phyloP scores from a whole-genome alignment of 2,329 filamentous ascomycete genomes.

The Xylariales sp. region DNA sequence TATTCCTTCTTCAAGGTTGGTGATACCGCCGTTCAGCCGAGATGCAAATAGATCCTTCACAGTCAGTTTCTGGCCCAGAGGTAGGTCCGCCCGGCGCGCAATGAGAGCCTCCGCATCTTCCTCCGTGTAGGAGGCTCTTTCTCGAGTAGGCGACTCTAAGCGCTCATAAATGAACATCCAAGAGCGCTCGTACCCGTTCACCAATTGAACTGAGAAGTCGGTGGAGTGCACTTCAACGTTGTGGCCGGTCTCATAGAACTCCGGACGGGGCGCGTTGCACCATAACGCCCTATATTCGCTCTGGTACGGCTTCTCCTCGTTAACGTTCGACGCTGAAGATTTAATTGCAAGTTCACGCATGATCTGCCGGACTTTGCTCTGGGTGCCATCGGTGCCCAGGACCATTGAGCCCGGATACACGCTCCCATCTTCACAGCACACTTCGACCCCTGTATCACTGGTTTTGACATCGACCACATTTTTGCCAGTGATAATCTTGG shows the following conservation, averaged over 20 bases:
- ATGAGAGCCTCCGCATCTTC: slow-evolving; percentile 21
- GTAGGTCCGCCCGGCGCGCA: slow-evolving; percentile 20
- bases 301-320: slow-evolving; percentile 25
- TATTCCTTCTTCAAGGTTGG: slow-evolving; percentile 4
- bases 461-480: slow-evolving; percentile 4
- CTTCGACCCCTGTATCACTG: slow-evolving; percentile 2
- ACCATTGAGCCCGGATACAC: slow-evolving; percentile 25
- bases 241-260: slow-evolving; percentile 15
- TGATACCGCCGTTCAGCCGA: background rate
- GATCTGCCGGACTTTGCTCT: slow-evolving; percentile 19
- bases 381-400: slow-evolving; percentile 38
- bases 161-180: slow-evolving; percentile 30
- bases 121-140: slow-evolving; percentile 18
- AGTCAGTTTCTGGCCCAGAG: slow-evolving; percentile 11
- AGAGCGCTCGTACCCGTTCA: slow-evolving; percentile 20
- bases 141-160: slow-evolving; percentile 17
- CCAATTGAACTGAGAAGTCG: slow-evolving; percentile 20
- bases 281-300: slow-evolving; percentile 28
- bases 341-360: slow-evolving; percentile 5
- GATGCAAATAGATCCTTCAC: slow-evolving; percentile 11
- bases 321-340: too few relatives aligned
- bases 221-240: slow-evolving; percentile 25
- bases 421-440: slow-evolving; percentile 8
- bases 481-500: slow-evolving; percentile 15
- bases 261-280: slow-evolving; percentile 22